Base-by-base conservation (phyloP, 139 green algal genomes). In the Chlamydomonas incerta region DNA sequence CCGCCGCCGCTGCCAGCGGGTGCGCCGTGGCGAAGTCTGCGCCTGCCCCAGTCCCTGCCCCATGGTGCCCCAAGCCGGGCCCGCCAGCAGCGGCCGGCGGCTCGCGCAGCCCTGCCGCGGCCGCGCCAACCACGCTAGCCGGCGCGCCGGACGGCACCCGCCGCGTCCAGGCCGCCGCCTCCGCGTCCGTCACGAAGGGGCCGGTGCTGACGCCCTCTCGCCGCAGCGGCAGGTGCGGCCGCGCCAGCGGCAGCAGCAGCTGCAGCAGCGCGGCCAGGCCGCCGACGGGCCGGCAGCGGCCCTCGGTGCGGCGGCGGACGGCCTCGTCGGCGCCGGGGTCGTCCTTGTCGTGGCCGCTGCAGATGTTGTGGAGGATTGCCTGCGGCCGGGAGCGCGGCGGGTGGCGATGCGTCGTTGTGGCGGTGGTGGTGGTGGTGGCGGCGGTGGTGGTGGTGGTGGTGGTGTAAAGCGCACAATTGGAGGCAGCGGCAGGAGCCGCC, bases 311-410 rank as follows among this genome's bases (percentile, higher is more conserved):
- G 41, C 41, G 41, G 41, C 41, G 41, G 17, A 3, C 33, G 50
- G 79, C 47, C 29, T 15, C 33, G n/a, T 15, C 34, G 28, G 28
- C 33, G 15, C 47, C 65, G 76, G 37, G 33, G 11, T 35, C n/a
- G 34, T 31, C 21, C 2, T 77, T 35, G n/a, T 11, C 57, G 24
- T 15, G 74, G 50, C 46, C 52, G 72, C 63, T 34, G 80, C 80
- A 86, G 33, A 81, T 62, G 69, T 71, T 71, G 60, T 80, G 33
- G 35, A 80, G 74, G 57, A 87, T 46, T 26, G 81, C 83, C 83
- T 85, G 76, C 3, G 20, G 10, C 52, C 2, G 63, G 28, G 29
- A 20, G 6, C 14, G 60, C 60, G 60, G n/a, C n/a, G n/a, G n/a
- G n/a, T n/a, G n/a, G n/a, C n/a, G n/a, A n/a, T n/a, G n/a, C n/a